phyloP scores from a whole-genome alignment of 495 filamentous ascomycete genomes.

The Glarea lozoyensis region DNA sequence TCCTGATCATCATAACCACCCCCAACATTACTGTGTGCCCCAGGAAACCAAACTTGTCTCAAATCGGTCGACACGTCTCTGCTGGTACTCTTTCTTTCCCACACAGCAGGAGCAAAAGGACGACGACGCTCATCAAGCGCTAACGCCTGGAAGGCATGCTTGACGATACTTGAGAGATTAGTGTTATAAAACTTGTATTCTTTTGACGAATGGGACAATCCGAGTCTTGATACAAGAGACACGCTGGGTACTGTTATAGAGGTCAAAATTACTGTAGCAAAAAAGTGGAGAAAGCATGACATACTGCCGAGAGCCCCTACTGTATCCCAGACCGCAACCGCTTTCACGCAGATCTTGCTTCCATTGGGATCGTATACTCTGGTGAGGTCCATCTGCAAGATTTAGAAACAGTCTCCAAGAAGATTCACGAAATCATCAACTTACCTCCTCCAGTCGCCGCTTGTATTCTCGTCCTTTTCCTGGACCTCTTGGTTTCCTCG shows the following conservation, averaged over 20 bases:
- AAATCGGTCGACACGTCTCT: constrained; percentile 24
- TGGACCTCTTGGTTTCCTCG: constrained; percentile 12
- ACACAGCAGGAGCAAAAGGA: constrained; percentile 57
- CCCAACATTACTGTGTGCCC: constrained; percentile 56
- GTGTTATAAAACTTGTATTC: constrained; percentile 20
- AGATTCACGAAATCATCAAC: background rate
- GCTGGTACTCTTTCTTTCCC: constrained; percentile 36
- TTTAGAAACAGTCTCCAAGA: background rate
- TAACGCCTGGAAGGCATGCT: constrained; percentile 69
- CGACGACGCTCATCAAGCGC: constrained; percentile 59
- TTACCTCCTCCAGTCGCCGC: constrained; percentile 16
- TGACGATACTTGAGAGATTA: constrained; percentile 29
- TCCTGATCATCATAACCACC: constrained; percentile 41
- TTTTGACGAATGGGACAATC: constrained; percentile 18
- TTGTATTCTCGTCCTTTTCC: constrained; percentile 12
- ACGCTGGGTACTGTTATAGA: constrained; percentile 10
- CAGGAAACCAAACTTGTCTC: constrained; percentile 68
- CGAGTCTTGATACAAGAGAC: constrained; percentile 11
- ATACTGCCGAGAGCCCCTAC: constrained; percentile 28
- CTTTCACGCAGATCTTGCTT: constrained; percentile 28
- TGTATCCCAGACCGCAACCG: constrained; percentile 56
- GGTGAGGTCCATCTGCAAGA: constrained; percentile 9
- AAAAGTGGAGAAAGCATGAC: background rate
- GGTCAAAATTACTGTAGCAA: background rate
- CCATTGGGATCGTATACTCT: constrained; percentile 17